Evolutionary conservation across 768 basidiomycete genomes (phyloP).

Genomic region (Russula abietina): DNA sequence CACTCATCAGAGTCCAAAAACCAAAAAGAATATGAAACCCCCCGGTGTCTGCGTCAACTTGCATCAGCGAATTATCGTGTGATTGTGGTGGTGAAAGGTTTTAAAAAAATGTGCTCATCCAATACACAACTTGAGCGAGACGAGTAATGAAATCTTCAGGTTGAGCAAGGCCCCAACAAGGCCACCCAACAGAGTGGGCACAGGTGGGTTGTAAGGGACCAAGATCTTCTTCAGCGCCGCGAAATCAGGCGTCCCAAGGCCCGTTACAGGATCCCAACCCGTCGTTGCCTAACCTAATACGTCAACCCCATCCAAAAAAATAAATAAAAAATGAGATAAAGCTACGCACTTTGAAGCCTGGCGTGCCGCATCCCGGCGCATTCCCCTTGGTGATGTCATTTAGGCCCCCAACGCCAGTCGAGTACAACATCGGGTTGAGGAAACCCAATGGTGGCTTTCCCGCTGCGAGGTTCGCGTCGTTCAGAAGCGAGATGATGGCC

Average conservation of each 20-base stretch:
- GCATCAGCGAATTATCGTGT: neutral
- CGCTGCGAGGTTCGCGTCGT: constrained; percentile 32
- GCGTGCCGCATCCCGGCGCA: constrained; percentile 37
- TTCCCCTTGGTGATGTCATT: constrained; percentile 36
- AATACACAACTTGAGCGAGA: constrained; percentile 1
- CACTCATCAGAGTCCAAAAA: neutral
- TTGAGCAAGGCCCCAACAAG: neutral
- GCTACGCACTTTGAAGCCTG: constrained; percentile 30
- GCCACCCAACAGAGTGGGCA: neutral
- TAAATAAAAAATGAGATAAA: neutral
- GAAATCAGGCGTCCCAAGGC: constrained; percentile 34
- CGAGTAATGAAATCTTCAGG: neutral
- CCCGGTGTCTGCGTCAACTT: neutral
- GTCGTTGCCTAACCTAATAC: constrained; percentile 26
- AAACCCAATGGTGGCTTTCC: constrained; percentile 34
- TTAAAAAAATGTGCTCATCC: neutral
- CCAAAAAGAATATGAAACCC: constrained; percentile 1
- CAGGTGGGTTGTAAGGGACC: neutral
- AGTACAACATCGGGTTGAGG: constrained; percentile 36
- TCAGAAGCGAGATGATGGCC: constrained; percentile 54
- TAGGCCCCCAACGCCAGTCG: constrained; percentile 26
- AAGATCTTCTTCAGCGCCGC: constrained; percentile 30
- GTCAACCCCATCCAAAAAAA: neutral
- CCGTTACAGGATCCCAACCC: constrained; percentile 37
- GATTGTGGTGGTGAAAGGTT: neutral